Conservation (phyloP, 169 alveolate species). For the Hepatocystis sp. region DNA sequence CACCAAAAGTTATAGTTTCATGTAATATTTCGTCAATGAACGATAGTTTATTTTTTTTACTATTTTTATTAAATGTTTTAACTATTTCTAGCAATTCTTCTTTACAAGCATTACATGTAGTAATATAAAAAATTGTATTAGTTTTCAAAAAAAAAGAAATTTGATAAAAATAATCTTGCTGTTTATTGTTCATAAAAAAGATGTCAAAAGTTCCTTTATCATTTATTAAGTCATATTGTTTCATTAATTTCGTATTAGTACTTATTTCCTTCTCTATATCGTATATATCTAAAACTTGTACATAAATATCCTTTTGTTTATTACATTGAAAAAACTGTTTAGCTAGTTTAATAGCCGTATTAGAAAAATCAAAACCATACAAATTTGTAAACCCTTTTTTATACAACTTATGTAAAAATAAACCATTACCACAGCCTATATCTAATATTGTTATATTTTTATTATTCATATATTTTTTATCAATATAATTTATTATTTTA, state of each 20-base stretch:
- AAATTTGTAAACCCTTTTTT: constrained; percentile 62
- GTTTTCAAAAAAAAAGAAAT: constrained; percentile 72
- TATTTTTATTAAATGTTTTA: constrained; percentile 13
- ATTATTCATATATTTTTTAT: constrained; percentile 13
- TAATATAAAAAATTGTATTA: constrained; percentile 67
- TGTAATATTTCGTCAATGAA: constrained; percentile 45
- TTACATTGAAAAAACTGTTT: constrained; percentile 22
- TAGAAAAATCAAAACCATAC: constrained; percentile 82
- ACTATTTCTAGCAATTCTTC: constrained; percentile 76
- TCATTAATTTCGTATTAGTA: constrained; percentile 10
- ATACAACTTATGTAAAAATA: constrained; percentile 74
- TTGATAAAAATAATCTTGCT: constrained; percentile 44
- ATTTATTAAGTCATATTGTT: constrained; percentile 72
- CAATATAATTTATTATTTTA: constrained; percentile 55
- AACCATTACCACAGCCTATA: constrained; percentile 83
- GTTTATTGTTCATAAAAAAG: constrained; percentile 79
- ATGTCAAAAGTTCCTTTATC: constrained; percentile 84
- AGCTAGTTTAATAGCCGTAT: constrained; percentile 80
- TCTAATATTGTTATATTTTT: constrained; percentile 72
- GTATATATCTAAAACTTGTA: constrained; percentile 73
- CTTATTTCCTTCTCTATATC: constrained; percentile 19
- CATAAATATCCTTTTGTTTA: constrained; percentile 26
- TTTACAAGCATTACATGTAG: constrained; percentile 82
- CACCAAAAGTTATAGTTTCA: constrained; percentile 60
- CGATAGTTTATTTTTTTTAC: constrained; percentile 3